Evolutionary conservation across 2,329 filamentous ascomycete genomes (phyloP).

Genomic region (Penicillium palitans): DNA sequence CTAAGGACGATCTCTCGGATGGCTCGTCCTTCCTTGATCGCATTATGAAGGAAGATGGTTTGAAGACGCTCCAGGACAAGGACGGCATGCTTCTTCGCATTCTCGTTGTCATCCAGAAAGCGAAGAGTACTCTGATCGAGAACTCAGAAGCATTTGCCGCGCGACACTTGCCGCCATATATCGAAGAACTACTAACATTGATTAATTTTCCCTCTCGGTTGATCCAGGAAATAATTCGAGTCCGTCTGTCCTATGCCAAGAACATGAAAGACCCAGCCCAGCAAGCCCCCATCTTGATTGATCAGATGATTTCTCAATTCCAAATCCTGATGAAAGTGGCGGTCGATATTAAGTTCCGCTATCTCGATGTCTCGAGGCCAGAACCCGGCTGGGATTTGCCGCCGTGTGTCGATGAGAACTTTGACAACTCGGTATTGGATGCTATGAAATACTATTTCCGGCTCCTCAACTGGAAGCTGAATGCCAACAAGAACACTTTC

Average conservation of each 20-base stretch:
- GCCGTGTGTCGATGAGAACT: constrained; percentile 94
- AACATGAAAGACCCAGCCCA: constrained; percentile 94
- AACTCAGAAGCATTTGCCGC: constrained; percentile 83
- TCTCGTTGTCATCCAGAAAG: constrained; percentile 84
- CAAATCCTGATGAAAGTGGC: constrained; percentile 89
- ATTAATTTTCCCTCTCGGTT: constrained; percentile 97
- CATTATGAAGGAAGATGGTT: constrained; percentile 90
- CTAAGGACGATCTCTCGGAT: constrained; percentile 72
- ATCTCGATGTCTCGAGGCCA: constrained; percentile 76
- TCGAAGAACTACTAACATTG: constrained; percentile 90
- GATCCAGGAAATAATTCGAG: constrained; percentile 93
- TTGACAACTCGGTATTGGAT: constrained; percentile 87
- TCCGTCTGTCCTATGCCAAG: constrained; percentile 85
- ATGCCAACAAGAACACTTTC: constrained; percentile 97
- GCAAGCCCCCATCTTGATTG: constrained; percentile 89
- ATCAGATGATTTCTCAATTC: constrained; percentile 97
- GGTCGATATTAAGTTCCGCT: constrained; percentile 88
- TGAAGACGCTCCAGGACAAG: constrained; percentile 82
- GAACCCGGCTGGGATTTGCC: constrained; percentile 94
- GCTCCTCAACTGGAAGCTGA: constrained; percentile 96
- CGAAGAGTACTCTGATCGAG: constrained; percentile 83
- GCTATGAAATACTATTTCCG: constrained; percentile 98
- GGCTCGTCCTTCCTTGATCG: constrained; percentile 93
- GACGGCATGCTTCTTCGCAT: constrained; percentile 83
- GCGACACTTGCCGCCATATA: constrained; percentile 89